A percentile compares a stretch with the other conserved stretches of the same genome.
Conservation (phyloP, 352 stramenopile species). For the Elongisporangium undulatum region DNA sequence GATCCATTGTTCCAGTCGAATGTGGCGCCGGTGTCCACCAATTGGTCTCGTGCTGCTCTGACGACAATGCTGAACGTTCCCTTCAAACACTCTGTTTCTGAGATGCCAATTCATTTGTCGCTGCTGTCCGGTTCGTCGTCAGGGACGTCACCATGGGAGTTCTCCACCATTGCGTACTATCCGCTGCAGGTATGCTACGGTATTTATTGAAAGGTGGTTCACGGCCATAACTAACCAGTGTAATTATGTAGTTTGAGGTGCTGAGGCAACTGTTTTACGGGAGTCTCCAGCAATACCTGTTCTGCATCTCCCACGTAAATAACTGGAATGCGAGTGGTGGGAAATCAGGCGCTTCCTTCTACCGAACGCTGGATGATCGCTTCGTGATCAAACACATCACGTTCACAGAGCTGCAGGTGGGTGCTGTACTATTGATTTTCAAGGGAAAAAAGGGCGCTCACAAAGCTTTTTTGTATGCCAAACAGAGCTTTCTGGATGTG, state of each 20-base stretch:
- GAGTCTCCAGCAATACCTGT: conserved; percentile 57
- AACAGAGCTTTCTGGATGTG: conserved; percentile 78
- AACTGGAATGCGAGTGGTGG: conserved; percentile 94
- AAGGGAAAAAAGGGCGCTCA: background rate
- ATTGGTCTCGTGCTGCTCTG: conserved; percentile 65
- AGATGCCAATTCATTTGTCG: conserved; percentile 60
- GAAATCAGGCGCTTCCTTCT: conserved; percentile 97
- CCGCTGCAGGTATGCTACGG: conserved; percentile 56
- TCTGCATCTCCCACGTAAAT: conserved; percentile 77
- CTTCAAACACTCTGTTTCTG: conserved; percentile 58
- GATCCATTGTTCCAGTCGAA: conserved; percentile 10
- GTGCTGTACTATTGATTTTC: background rate
- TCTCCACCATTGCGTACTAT: conserved; percentile 71
- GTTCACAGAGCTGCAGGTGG: conserved; percentile 96
- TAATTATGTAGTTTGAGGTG: conserved; percentile 82
- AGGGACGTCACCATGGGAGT: conserved; percentile 53
- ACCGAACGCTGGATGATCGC: conserved; percentile 92
- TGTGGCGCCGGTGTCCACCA: conserved; percentile 33
- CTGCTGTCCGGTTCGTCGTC: conserved; percentile 39
- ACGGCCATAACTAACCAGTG: background rate
- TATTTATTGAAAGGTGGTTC: conserved; percentile 1
- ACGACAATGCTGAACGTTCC: conserved; percentile 41
- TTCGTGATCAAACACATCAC: conserved; percentile 99
- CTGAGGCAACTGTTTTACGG: conserved; percentile 90
- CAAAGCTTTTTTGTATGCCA: background rate